Conservation (phyloP, 208 protist species). For the Acanthamoeba healyi region DNA sequence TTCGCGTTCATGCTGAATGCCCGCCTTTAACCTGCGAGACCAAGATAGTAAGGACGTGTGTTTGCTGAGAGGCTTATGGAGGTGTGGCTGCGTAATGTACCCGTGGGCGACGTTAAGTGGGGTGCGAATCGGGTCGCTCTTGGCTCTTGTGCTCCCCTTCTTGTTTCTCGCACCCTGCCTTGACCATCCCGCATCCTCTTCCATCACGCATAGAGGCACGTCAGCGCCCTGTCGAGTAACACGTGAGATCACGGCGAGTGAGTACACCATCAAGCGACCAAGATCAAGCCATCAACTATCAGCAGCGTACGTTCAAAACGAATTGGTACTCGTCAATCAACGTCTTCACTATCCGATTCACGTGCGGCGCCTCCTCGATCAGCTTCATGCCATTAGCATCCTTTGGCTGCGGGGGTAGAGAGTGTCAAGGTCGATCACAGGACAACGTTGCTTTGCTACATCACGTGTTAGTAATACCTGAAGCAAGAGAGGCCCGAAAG, state of each 20-base stretch:
- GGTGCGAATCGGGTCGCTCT: neutral
- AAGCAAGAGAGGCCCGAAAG: neutral
- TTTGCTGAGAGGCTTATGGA: no score
- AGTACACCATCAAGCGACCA: no score
- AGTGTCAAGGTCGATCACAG: neutral
- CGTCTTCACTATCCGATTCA: slow-evolving; percentile 57
- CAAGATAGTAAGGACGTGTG: neutral
- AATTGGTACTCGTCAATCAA: slow-evolving; percentile 66
- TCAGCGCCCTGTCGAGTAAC: neutral
- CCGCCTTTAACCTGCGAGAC: neutral
- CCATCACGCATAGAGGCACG: slow-evolving; percentile 13
- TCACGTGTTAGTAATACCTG: no score
- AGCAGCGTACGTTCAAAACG: slow-evolving; percentile 5
- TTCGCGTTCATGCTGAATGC: neutral
- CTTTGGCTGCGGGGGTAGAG: neutral
- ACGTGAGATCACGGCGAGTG: neutral
- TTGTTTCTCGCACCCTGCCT: neutral
- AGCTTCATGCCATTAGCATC: slow-evolving; percentile 3
- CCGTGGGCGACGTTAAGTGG: neutral
- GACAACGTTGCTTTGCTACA: neutral
- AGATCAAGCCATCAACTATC: no score
- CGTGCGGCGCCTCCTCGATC: slow-evolving; percentile 18
- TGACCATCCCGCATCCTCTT: neutral
- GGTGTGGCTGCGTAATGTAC: no score
- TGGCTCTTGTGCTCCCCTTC: neutral